Percentiles rank a stretch among this genome's conserved stretches.
These are phyloP conservation scores for Sideroxylon spinosum DNA, from an alignment of 179 eudicot species.

Conservation along the genomic window DNA sequence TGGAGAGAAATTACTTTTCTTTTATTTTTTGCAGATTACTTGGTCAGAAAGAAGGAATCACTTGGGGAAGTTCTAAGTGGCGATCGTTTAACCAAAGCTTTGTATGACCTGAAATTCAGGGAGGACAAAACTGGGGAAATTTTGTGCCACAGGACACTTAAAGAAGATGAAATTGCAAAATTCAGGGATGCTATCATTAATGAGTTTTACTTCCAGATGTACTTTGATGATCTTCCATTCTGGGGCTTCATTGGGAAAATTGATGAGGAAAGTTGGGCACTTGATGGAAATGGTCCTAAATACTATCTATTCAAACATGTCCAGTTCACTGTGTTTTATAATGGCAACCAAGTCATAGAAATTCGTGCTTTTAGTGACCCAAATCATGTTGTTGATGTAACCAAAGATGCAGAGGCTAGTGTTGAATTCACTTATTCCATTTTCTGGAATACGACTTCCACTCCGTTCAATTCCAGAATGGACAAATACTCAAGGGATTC, in stretches of 20 bases:
- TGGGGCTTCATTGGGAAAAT: constrained; percentile 84
- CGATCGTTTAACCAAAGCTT: constrained; percentile 48
- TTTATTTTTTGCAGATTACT: constrained; percentile 32
- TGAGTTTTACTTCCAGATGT: constrained; percentile 72
- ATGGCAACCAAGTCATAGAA: constrained; percentile 59
- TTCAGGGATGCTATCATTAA: constrained; percentile 56
- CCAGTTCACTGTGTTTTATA: constrained; percentile 56
- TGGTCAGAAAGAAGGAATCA: constrained; percentile 51
- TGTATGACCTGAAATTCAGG: constrained; percentile 49
- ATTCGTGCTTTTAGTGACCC: constrained; percentile 80
- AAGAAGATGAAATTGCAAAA: constrained; percentile 39
- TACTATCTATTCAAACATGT: constrained; percentile 67
- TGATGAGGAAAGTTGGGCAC: constrained; percentile 39
- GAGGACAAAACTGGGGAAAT: constrained; percentile 38
- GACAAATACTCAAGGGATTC: constrained; percentile 58
- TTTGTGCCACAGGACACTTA: constrained; percentile 49
- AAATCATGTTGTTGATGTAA: constrained; percentile 55
- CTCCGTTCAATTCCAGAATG: constrained; percentile 50
- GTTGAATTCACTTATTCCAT: constrained; percentile 63
- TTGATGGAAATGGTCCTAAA: constrained; percentile 37
- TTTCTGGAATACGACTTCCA: constrained; percentile 55
- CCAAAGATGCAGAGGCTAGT: constrained; percentile 46
- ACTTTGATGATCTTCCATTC: constrained; percentile 70
- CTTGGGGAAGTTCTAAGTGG: constrained; percentile 68
- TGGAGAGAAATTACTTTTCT: background rate